Evolutionary conservation across 148 eudicot species (phyloP).

Genomic region (Diospyros lotus): DNA sequence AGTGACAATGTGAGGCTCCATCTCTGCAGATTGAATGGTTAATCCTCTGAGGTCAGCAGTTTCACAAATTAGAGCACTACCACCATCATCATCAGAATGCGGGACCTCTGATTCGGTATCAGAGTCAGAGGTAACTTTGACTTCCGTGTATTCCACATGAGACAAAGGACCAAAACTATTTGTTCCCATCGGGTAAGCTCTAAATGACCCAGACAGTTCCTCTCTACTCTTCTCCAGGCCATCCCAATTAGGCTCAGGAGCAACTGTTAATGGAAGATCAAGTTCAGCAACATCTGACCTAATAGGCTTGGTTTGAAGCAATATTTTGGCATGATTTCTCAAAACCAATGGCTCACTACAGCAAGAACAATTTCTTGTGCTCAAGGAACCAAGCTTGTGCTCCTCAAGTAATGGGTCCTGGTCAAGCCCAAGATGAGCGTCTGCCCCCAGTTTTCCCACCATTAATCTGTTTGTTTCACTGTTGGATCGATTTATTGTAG

Average conservation of each 20-base stretch:
- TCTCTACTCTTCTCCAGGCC: constrained; percentile 23
- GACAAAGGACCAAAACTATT: constrained; percentile 33
- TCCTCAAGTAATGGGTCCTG: constrained; percentile 28
- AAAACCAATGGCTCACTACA: constrained; percentile 58
- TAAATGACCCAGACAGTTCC: constrained; percentile 18
- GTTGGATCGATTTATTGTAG: constrained; percentile 71
- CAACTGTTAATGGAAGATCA: constrained; percentile 24
- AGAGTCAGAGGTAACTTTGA: constrained; percentile 62
- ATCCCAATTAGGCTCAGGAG: constrained; percentile 24
- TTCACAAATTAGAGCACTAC: constrained; percentile 23
- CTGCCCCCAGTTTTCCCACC: constrained; percentile 70
- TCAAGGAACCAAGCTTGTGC: constrained; percentile 18
- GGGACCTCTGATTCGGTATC: constrained; percentile 64
- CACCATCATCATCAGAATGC: constrained; percentile 35
- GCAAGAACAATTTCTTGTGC: constrained; percentile 55
- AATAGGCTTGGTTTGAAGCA: constrained; percentile 35
- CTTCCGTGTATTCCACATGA: constrained; percentile 50
- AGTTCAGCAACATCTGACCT: constrained; percentile 31
- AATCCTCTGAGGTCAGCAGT: constrained; percentile 24
- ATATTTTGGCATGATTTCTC: constrained; percentile 28
- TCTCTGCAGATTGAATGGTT: constrained; percentile 19
- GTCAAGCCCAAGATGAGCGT: constrained; percentile 34
- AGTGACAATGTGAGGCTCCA: constrained; percentile 27
- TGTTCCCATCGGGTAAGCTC: constrained; percentile 15
- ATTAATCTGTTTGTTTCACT: constrained; percentile 65